phyloP scores from a whole-genome alignment of 208 protist genomes.

The Acanthamoeba royreba region DNA sequence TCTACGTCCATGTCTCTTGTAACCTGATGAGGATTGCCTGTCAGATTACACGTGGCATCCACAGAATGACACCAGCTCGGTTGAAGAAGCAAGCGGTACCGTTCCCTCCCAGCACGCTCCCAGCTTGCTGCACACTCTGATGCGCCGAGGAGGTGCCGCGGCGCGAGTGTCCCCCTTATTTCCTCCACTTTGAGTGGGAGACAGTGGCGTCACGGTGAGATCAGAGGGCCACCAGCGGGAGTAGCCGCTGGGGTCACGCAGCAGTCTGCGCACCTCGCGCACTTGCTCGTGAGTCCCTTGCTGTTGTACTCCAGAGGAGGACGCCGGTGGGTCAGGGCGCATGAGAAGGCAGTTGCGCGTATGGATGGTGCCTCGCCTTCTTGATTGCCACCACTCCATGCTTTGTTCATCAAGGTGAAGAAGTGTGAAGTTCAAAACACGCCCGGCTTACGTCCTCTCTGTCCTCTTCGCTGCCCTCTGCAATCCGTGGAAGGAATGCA shows the following conservation, averaged over 20 bases:
- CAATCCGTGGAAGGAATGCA: too few relatives aligned
- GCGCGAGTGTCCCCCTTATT: background rate
- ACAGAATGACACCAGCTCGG: background rate
- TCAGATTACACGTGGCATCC: background rate
- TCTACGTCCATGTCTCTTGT: background rate
- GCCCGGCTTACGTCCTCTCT: too few relatives aligned
- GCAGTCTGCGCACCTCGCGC: background rate
- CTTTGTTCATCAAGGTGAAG: too few relatives aligned
- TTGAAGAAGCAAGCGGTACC: background rate
- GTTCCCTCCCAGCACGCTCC: background rate
- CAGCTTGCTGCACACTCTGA: background rate
- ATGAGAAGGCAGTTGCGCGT: background rate
- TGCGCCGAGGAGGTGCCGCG: background rate
- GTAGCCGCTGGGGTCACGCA: background rate
- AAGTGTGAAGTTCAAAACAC: too few relatives aligned
- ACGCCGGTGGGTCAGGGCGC: background rate
- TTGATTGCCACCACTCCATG: background rate
- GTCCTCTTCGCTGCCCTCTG: too few relatives aligned
- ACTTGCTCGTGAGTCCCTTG: background rate
- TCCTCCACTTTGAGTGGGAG: background rate
- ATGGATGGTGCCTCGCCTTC: background rate
- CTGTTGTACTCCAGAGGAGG: background rate
- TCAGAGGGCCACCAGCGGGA: background rate
- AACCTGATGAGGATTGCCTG: background rate
- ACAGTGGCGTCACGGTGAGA: background rate